Evolutionary conservation across 1,284 basidiomycete species (phyloP).

Genomic region (Trichosporon ovoides): DNA sequence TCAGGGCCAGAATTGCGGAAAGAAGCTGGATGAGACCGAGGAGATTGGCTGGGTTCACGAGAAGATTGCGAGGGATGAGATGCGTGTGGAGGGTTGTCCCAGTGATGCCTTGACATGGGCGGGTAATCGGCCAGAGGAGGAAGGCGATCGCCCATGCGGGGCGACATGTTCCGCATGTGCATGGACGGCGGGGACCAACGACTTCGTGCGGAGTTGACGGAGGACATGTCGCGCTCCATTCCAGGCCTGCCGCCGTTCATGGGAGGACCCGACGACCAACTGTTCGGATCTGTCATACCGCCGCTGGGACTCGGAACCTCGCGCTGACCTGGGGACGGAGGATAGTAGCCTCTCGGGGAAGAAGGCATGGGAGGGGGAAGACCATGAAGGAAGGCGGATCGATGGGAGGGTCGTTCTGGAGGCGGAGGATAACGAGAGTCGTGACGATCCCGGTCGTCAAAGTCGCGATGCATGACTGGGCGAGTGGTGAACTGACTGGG

Average conservation of each 20-base stretch:
- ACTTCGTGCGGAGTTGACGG: conserved; percentile 1
- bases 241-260: conserved; percentile 4
- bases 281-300: conserved; percentile 22
- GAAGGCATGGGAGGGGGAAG: conserved; percentile 19
- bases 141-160: conserved; percentile 16
- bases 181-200: conserved; percentile 14
- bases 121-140: conserved; percentile 22
- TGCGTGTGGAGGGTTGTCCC: conserved; percentile 3
- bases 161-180: conserved; percentile 8
- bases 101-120: not conserved
- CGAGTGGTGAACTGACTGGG: too few relatives aligned
- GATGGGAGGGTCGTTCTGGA: not conserved
- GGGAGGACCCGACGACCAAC: conserved; percentile 10
- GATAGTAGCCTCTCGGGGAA: conserved; percentile 14
- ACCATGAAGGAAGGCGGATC: conserved; percentile 19
- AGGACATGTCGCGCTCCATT: conserved; percentile 14
- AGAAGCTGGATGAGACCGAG: not conserved
- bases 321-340: conserved; percentile 15
- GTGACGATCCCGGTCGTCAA: conserved; percentile 12
- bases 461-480: conserved; percentile 8
- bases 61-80: conserved; percentile 14
- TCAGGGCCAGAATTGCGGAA: not conserved
- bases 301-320: conserved; percentile 11
- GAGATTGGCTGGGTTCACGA: not conserved
- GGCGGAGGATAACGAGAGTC: conserved; percentile 9